Evolutionary conservation across 345 rosid species (phyloP).

Genomic region (Aethionema arabicum): DNA sequence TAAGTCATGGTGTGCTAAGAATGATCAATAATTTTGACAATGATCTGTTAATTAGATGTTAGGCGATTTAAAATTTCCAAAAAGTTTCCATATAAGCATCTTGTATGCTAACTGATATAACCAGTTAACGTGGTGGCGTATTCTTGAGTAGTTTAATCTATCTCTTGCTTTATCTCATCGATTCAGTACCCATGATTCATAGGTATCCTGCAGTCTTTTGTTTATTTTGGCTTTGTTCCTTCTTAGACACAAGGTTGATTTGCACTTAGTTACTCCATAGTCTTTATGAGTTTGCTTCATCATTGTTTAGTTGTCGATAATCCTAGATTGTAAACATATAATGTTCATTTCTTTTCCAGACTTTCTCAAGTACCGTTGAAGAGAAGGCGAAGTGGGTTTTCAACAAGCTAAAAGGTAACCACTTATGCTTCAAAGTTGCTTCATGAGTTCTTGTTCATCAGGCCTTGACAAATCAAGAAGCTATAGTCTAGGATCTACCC

Average conservation of each 20-base stretch:
- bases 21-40: not conserved
- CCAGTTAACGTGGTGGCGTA: not conserved
- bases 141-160: not conserved
- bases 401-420: conserved; percentile 88
- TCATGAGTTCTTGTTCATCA: not conserved
- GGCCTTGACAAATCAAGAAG: no score
- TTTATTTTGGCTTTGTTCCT: not conserved
- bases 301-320: not conserved
- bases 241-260: not conserved
- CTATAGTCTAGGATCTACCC: not conserved
- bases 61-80: no score
- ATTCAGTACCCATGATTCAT: not conserved
- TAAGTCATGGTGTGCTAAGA: conserved; percentile 6
- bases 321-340: not conserved
- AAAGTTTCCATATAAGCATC: not conserved
- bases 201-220: not conserved
- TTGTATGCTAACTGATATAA: not conserved
- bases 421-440: not conserved
- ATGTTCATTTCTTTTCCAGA: conserved; percentile 44
- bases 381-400: conserved; percentile 98
- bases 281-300: not conserved
- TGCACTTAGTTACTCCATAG: not conserved
- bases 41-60: not conserved
- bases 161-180: not conserved
- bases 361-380: conserved; percentile 83